phyloP scores from a whole-genome alignment of 2,329 filamentous ascomycete species.

The Fusarium begoniae region DNA sequence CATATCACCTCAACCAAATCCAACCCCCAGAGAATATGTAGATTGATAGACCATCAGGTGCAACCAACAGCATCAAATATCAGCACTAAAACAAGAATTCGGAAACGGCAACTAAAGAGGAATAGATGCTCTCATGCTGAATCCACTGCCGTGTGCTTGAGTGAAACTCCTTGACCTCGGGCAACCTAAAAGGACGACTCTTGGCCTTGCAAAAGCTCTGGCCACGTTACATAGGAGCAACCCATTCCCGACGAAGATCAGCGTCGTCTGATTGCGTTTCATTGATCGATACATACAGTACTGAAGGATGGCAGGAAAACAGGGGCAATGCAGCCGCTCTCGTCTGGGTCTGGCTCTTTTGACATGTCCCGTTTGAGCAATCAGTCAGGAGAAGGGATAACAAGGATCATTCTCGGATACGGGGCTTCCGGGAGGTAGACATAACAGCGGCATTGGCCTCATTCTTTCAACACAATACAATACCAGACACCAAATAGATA shows the following conservation, averaged over 20 bases:
- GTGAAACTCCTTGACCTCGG: constrained; percentile 3
- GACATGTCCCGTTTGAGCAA: background rate
- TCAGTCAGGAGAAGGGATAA: background rate
- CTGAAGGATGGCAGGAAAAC: constrained; percentile 7
- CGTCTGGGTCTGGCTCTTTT: background rate
- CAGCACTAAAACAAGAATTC: constrained; percentile 37
- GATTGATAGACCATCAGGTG: background rate
- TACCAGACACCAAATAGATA: background rate
- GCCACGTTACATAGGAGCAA: constrained; percentile 6
- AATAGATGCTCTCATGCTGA: constrained; percentile 1
- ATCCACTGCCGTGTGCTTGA: constrained; percentile 12
- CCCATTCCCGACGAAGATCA: constrained; percentile 13
- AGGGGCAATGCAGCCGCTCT: background rate
- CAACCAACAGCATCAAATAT: background rate
- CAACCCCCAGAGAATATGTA: background rate
- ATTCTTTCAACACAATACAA: background rate
- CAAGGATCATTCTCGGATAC: background rate
- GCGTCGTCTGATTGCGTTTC: constrained; percentile 9
- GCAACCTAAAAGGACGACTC: background rate
- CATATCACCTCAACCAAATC: background rate
- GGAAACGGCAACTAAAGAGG: constrained; percentile 28
- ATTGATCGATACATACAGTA: constrained; percentile 3
- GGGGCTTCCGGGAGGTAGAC: background rate
- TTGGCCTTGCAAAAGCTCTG: constrained; percentile 4
- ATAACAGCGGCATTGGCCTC: background rate